These are phyloP conservation scores for Darksidea phi DNA, from an alignment of 495 filamentous ascomycete species.

Conservation along the genomic window DNA sequence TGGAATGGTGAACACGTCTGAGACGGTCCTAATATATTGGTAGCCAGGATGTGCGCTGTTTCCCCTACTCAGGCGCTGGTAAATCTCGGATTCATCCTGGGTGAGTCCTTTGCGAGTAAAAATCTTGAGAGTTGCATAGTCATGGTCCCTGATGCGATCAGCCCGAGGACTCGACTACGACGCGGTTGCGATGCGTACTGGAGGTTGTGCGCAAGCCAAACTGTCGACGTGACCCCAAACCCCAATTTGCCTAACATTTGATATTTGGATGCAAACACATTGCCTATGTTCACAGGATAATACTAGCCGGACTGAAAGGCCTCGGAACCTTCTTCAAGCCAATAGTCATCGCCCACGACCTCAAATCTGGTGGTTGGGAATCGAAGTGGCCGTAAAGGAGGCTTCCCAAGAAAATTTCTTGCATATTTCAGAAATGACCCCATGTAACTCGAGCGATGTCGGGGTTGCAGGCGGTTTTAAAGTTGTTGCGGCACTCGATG, in stretches of 20 bases:
- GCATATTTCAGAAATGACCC: too few relatives aligned
- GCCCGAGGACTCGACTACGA: too few relatives aligned
- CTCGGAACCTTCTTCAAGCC: too few relatives aligned
- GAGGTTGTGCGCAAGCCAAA: too few relatives aligned
- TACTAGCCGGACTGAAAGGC: slow-evolving; percentile 6
- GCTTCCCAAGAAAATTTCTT: too few relatives aligned
- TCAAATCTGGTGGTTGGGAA: too few relatives aligned
- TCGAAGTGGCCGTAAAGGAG: too few relatives aligned
- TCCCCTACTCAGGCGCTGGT: slow-evolving; percentile 4
- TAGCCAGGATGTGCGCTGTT: slow-evolving; percentile 2
- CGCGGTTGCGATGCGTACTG: too few relatives aligned
- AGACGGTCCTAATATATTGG: slow-evolving; percentile 4
- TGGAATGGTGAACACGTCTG: slow-evolving; percentile 5
- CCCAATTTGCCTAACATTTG: slow-evolving; percentile 50
- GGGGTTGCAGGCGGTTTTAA: background rate
- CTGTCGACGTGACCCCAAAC: too few relatives aligned
- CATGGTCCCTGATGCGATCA: too few relatives aligned
- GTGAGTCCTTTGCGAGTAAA: slow-evolving; percentile 2
- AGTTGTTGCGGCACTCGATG: too few relatives aligned
- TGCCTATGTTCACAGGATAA: slow-evolving; percentile 48
- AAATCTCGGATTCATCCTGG: slow-evolving; percentile 9
- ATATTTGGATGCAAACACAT: slow-evolving; percentile 45
- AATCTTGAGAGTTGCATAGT: background rate
- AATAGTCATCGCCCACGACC: too few relatives aligned
- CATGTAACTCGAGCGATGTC: background rate